Evolutionary conservation across 345 rosid genomes (phyloP), one percentile per base, ranked within the genome.

Genomic region (Populus deltoides): DNA sequence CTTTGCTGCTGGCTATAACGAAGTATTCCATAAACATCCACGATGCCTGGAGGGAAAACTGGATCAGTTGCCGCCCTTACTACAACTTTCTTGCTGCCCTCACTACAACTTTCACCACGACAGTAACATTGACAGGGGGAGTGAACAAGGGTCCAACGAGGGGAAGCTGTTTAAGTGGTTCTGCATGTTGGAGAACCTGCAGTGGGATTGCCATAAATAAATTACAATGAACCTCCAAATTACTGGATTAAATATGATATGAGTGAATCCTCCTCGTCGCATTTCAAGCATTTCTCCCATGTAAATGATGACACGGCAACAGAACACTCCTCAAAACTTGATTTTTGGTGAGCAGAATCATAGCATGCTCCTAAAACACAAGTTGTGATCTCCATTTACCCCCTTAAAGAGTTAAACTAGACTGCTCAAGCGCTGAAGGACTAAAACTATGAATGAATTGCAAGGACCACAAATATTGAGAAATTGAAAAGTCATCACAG

Each of bases 11-110:
- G 89, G 79, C 77, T 84, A 39, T 86, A 85, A 17, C 89, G 88
- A 31, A 63, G 77, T 24, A 88, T 90, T 73, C 90, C 89, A 1
- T 88, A 79, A 57, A 83, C 83, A 17, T 90, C 90, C 6, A 90
- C 16, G 3, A 90, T 80, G 55, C 91, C 90, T 0, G 92, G 90
- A 63, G 92, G 92, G 65, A 90, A 88, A 35, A 88, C 92, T 2
- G 88, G 90, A 80, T 88, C 92, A 0, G 83, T 90, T 43, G 91
- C 90, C 1, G 87, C 92, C 79, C 92, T 81, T 41, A 90, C 79
- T 7, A 87, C 89, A 66, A 88, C 89, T 79, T 85, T 88, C 18
- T 90, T 43, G 91, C 90, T 1, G 87, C 92, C 79, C 92, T 81
- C 36, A 90, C 79, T 7, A 87, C 89, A 66, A 88, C 89, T 79